Evolutionary conservation across 441 rosid genomes (phyloP), one percentile per base, ranked within the genome.

Genomic region (Gossypium laxum): DNA sequence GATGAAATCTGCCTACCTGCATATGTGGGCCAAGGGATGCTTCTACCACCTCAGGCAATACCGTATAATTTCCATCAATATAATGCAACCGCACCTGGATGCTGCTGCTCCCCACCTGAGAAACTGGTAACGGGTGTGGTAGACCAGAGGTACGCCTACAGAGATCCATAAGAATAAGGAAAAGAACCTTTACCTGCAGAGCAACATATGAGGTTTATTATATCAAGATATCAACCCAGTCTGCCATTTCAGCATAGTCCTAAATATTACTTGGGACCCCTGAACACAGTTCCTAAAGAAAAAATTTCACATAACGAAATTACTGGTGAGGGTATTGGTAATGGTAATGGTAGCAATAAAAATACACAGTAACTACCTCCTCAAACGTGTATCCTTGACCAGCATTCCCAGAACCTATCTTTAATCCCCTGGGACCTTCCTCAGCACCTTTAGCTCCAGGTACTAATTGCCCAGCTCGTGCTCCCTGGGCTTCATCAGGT

Each of bases 361-460:
- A 77, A 43, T 71, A 74, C 15, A 6, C 22, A 26, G 19, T 58
- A 63, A 72, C 41, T 82, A 95, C 99, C 98, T 95, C 99, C 79
- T 92, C 99, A 78, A 86, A 95, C 70, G 93, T 95, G 82, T 95
- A 95, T 74, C 99, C 99, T 82, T 95, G 99, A 75, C 97, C 98
- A 72, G 98, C 99, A 88, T 92, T 95, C 72, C 99, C 99, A 80
- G 71, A 87, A 34, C 99, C 98, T 81, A 91, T 74, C 82, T 95
- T 91, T 50, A 86, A 76, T 60, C 93, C 85, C 34, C 90, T 88
- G 52, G 89, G 81, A 79, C 89, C 87, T 65, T 95, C 99, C 75
- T 95, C 99, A 57, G 70, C 84, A 71, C 90, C 93, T 85, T 92
- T 95, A 56, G 82, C 81, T 74, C 91, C 97, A 79, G 89, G 81